phyloP scores from a whole-genome alignment of 1,284 basidiomycete species.

The Ganoderma lucidum region DNA sequence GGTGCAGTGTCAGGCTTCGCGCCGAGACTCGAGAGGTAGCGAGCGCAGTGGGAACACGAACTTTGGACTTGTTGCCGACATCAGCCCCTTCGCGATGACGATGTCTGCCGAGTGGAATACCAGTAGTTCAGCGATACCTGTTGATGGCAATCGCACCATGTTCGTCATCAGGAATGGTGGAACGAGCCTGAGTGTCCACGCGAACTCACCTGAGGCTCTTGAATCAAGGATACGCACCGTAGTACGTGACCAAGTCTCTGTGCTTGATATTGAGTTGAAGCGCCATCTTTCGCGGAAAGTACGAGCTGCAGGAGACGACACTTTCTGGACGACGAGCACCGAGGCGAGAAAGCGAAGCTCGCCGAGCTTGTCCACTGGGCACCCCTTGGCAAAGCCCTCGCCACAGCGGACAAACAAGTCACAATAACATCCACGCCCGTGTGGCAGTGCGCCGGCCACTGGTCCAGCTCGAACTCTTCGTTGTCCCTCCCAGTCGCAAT shows the following conservation, averaged over 20 bases:
- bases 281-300: conserved; percentile 54
- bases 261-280: conserved; percentile 68
- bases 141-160: background rate
- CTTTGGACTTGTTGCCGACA: conserved; percentile 93
- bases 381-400: no score
- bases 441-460: no score
- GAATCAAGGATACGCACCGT: conserved; percentile 92
- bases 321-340: no score
- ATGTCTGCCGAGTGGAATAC: conserved; percentile 96
- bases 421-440: no score
- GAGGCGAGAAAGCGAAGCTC: no score
- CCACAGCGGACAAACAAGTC: no score
- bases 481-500: no score
- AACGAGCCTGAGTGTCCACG: background rate
- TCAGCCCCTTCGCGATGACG: conserved; percentile 90
- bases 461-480: no score
- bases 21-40: background rate
- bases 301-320: background rate
- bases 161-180: background rate
- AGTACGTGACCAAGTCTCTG: conserved; percentile 79
- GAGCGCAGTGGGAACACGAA: conserved; percentile 37
- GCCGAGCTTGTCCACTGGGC: no score
- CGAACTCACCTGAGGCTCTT: conserved; percentile 81
- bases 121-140: conserved; percentile 93
- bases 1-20: no score